These are phyloP conservation scores for Talaromyces wortmannii DNA, from an alignment of 495 filamentous ascomycete genomes.

Conservation along the genomic window DNA sequence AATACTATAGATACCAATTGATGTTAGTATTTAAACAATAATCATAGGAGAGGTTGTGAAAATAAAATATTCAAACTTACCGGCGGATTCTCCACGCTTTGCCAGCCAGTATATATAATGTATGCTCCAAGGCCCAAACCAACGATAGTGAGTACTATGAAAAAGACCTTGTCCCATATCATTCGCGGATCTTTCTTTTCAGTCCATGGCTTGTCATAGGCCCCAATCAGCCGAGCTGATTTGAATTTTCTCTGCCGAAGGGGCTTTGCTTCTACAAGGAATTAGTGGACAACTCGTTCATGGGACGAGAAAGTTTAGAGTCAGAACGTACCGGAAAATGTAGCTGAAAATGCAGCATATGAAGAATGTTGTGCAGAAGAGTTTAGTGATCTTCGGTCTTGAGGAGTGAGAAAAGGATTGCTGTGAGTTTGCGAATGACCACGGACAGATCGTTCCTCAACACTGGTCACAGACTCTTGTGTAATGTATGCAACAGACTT, in stretches of 20 bases:
- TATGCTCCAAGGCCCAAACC: slow-evolving; percentile 61
- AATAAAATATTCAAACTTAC: neutral
- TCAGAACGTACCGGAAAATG: neutral
- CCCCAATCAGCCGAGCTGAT: slow-evolving; percentile 11
- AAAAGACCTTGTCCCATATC: slow-evolving; percentile 81
- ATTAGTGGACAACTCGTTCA: neutral
- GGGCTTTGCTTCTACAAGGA: slow-evolving; percentile 1
- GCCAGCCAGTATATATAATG: slow-evolving; percentile 59
- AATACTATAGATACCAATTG: too few relatives aligned
- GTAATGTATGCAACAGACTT: neutral
- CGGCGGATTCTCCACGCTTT: slow-evolving; percentile 1
- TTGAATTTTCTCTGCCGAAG: slow-evolving; percentile 4
- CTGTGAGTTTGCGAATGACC: neutral
- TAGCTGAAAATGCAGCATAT: neutral
- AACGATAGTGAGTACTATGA: slow-evolving; percentile 57
- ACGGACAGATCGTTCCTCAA: neutral
- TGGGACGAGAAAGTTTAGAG: neutral
- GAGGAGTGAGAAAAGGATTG: slow-evolving; percentile 5
- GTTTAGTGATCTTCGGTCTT: slow-evolving; percentile 4
- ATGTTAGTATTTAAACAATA: too few relatives aligned
- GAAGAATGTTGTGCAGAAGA: neutral
- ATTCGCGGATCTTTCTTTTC: slow-evolving; percentile 63
- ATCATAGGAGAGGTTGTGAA: too few relatives aligned
- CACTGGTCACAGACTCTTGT: neutral
- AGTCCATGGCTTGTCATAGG: slow-evolving; percentile 63